phyloP scores from a whole-genome alignment of 768 basidiomycete species.

The Melanogaster broomeanus region DNA sequence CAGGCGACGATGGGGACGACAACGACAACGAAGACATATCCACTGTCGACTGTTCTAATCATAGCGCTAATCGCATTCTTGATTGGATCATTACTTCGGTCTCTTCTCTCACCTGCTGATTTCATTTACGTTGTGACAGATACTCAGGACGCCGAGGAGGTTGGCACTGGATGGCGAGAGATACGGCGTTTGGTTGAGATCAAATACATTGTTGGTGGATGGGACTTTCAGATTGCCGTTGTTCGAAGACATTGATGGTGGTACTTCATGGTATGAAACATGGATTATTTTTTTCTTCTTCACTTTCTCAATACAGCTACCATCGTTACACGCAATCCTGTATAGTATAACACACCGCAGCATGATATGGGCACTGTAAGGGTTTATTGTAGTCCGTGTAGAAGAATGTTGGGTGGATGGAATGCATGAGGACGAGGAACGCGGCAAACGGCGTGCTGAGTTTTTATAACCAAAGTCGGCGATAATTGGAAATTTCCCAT shows the following conservation, averaged over 20 bases:
- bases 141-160: slow-evolving; percentile 51
- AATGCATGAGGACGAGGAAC: neutral
- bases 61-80: slow-evolving; percentile 87
- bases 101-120: slow-evolving; percentile 86
- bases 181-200: slow-evolving; percentile 79
- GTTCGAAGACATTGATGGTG: slow-evolving; percentile 67
- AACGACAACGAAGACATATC: slow-evolving; percentile 31
- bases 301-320: neutral
- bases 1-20: neutral
- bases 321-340: neutral
- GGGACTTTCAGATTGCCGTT: slow-evolving; percentile 87
- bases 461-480: slow-evolving; percentile 22
- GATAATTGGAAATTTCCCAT: slow-evolving; percentile 36
- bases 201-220: slow-evolving; percentile 78
- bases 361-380: neutral
- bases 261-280: neutral
- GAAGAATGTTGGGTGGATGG: too few relatives aligned
- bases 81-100: slow-evolving; percentile 87
- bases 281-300: neutral
- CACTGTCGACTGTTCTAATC: slow-evolving; percentile 62
- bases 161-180: slow-evolving; percentile 75
- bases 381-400: too few relatives aligned
- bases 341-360: slow-evolving; percentile 1
- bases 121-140: slow-evolving; percentile 80
- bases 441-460: slow-evolving; percentile 35